Percentiles rank a stretch among this genome's conserved stretches.
Evolutionary conservation across 106 monocot genomes (phyloP).

Genomic region (Dendrobium nobile): DNA sequence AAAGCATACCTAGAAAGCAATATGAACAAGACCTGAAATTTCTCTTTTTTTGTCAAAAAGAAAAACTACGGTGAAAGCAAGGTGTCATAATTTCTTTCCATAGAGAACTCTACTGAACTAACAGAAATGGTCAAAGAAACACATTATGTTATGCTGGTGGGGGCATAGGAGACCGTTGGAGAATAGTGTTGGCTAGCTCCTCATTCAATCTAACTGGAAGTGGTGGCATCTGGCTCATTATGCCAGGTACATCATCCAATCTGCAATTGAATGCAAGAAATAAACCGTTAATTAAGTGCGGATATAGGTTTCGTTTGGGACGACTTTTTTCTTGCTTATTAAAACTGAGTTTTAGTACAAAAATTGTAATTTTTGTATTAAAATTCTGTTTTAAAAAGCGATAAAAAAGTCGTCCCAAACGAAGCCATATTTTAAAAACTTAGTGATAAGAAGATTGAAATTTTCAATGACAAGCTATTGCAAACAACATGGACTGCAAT

Average conservation of each 20-base stretch:
- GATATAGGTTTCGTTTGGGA: background rate
- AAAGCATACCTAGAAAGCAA: conserved; percentile 2
- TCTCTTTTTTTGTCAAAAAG: background rate
- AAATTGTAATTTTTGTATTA: too few relatives aligned
- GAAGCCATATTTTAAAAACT: background rate
- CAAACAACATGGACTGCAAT: too few relatives aligned
- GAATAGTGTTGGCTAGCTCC: conserved; percentile 71
- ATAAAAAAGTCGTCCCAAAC: too few relatives aligned
- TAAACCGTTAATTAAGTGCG: background rate
- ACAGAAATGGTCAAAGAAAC: background rate
- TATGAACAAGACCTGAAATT: conserved; percentile 6
- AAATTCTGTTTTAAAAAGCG: too few relatives aligned
- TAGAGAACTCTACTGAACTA: background rate
- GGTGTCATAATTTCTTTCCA: background rate
- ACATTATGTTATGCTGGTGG: conserved; percentile 19
- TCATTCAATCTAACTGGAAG: conserved; percentile 86
- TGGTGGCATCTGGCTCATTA: conserved; percentile 94
- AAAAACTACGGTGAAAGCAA: background rate
- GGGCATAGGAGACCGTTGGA: conserved; percentile 31
- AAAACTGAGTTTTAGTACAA: too few relatives aligned
- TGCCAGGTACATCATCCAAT: conserved; percentile 55
- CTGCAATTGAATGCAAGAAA: conserved; percentile 28
- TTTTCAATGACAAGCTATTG: too few relatives aligned
- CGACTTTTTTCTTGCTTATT: too few relatives aligned
- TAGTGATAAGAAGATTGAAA: too few relatives aligned